These are phyloP conservation scores for Conidiobolus incongruus DNA, from an alignment of 371 early-diverging fungal genomes.

Conservation along the genomic window DNA sequence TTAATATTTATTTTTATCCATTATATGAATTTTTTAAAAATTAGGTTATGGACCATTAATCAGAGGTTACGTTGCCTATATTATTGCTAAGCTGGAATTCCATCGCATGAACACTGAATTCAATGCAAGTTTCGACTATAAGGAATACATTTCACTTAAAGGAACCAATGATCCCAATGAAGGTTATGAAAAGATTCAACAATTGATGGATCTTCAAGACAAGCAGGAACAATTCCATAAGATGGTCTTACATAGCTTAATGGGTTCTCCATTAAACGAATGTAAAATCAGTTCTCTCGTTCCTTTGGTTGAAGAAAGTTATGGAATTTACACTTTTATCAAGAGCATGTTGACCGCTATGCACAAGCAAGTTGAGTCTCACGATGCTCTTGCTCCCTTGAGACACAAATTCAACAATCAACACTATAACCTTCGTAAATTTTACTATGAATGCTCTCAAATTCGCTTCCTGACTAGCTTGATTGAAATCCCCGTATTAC, in stretches of 20 bases:
- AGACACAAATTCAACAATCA: conserved; percentile 63
- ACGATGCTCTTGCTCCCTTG: conserved; percentile 73
- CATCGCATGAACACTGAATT: conserved; percentile 84
- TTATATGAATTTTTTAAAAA: neutral
- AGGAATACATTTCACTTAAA: conserved; percentile 82
- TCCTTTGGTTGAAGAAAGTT: conserved; percentile 88
- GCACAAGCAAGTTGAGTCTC: conserved; percentile 62
- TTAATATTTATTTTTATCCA: conserved; percentile 4
- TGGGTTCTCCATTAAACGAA: conserved; percentile 71
- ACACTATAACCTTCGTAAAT: conserved; percentile 66
- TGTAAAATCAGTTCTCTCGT: conserved; percentile 87
- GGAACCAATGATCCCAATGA: conserved; percentile 93
- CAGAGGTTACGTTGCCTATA: conserved; percentile 70
- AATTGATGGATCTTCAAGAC: conserved; percentile 75
- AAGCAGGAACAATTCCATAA: conserved; percentile 79
- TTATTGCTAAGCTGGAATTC: conserved; percentile 74
- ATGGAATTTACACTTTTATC: conserved; percentile 87
- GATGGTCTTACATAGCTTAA: conserved; percentile 62
- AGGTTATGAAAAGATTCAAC: conserved; percentile 87
- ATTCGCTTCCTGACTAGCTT: conserved; percentile 79
- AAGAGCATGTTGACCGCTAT: conserved; percentile 89
- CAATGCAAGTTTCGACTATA: conserved; percentile 85
- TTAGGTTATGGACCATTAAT: conserved; percentile 74
- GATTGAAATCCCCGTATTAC: conserved; percentile 72
- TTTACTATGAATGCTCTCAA: conserved; percentile 78